These are phyloP conservation scores for Acer campestre DNA, from an alignment of 345 rosid species.

Conservation along the genomic window DNA sequence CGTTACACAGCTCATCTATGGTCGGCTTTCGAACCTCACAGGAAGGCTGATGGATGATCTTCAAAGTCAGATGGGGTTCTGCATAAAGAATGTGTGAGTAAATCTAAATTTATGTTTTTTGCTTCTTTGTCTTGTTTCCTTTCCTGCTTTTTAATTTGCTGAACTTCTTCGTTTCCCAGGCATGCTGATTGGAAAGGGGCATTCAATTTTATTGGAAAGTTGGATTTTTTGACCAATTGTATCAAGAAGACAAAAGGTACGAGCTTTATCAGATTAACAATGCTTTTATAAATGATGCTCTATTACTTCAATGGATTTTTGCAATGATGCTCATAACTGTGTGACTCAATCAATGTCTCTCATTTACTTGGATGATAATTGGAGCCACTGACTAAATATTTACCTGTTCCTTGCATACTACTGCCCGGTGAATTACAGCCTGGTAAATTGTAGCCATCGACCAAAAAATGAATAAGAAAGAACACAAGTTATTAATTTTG, in stretches of 20 bases:
- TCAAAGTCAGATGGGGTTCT: slow-evolving; percentile 46
- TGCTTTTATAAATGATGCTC: background rate
- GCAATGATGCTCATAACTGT: too few species aligned
- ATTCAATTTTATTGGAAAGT: slow-evolving; percentile 55
- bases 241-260: slow-evolving; percentile 68
- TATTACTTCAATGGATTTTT: too few species aligned
- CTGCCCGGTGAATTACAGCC: too few species aligned
- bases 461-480: too few species aligned
- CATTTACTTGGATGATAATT: background rate
- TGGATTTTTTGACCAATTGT: slow-evolving; percentile 68
- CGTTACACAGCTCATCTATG: slow-evolving; percentile 54
- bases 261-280: background rate
- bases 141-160: slow-evolving; percentile 8
- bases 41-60: slow-evolving; percentile 43
- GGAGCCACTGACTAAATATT: too few species aligned
- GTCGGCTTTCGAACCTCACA: slow-evolving; percentile 57
- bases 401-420: too few species aligned
- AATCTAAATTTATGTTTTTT: background rate
- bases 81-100: slow-evolving; percentile 77
- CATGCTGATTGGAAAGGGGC: slow-evolving; percentile 75
- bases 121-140: background rate
- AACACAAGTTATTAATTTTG: background rate
- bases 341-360: background rate
- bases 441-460: too few species aligned
- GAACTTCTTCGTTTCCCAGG: slow-evolving; percentile 43